Evolutionary conservation across 2,329 filamentous ascomycete species (phyloP), one percentile per base, ranked within the genome.

Genomic region (Chalaropsis thielavioides): DNA sequence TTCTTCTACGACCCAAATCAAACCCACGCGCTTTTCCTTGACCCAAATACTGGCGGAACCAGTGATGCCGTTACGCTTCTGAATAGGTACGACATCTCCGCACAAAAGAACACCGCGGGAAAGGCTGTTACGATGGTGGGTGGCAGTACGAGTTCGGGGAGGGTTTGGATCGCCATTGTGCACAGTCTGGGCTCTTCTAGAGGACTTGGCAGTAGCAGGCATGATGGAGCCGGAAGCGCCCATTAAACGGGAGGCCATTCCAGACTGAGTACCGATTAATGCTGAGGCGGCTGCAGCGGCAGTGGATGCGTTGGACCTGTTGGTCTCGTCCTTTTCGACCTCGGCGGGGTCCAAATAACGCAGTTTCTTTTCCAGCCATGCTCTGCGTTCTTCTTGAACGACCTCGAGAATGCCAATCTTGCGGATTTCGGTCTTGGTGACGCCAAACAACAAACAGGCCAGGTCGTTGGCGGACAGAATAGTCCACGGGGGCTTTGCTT

Each of bases 1-100:
- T 75, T 99, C 94, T 74, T 99, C 94, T 1, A 99, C 77, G 8
- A 99, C 94, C 94, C 94, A 99, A 67, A 99, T 97, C 67, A 99
- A 76, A 10, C 92, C 92, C 63, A 90, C 86, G 61, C 87, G 84
- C 75, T 99, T 99, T 75, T 99, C 94, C 77, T 99, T 99, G 2
- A 99, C 94, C 94, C 94, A 99, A 46, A 99, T 78, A 75, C 92
- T 97, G 44, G 94, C 94, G 66, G 94, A 92, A 1, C 94, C 94
- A 3, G 87, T 92, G 11, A 87, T 83, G 3, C 94, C 94, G 71
- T 99, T 96, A 67, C 94, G 85, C 75, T 97, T 99, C 73, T 92
- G 89, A 67, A 99, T 99, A 0, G 94, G 94, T 19, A 99, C 90
- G n/a, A 99, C 92, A 73, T 99, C 94, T 54, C 94, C 94, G 70